phyloP scores from a whole-genome alignment of 2,329 filamentous ascomycete genomes.

The Pezicula radicicola region DNA sequence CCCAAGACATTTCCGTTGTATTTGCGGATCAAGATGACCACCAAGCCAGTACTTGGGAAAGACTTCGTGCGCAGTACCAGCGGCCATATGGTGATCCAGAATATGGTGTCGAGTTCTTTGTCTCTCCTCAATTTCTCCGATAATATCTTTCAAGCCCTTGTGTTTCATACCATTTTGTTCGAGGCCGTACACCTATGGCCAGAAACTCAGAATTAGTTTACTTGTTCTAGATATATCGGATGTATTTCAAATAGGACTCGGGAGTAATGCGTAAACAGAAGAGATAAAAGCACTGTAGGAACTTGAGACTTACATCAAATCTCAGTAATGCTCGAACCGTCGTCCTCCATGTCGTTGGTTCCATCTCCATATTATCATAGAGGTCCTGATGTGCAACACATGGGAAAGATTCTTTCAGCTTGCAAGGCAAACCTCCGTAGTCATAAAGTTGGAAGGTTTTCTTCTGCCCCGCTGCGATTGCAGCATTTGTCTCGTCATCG shows the following conservation, averaged over 20 bases:
- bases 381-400: slow-evolving; percentile 10
- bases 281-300: no score
- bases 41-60: neutral
- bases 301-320: slow-evolving; percentile 36
- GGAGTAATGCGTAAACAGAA: no score
- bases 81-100: slow-evolving; percentile 42
- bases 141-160: slow-evolving; percentile 52
- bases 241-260: no score
- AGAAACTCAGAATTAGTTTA: no score
- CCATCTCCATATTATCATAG: slow-evolving; percentile 34
- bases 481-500: slow-evolving; percentile 46
- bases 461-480: slow-evolving; percentile 37
- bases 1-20: slow-evolving; percentile 21
- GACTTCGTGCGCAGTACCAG: slow-evolving; percentile 28
- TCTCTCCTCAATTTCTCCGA: slow-evolving; percentile 49
- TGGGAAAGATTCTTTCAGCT: slow-evolving; percentile 1
- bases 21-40: neutral
- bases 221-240: no score
- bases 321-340: slow-evolving; percentile 51
- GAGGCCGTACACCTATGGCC: slow-evolving; percentile 44
- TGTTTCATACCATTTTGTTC: slow-evolving; percentile 29
- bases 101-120: slow-evolving; percentile 45
- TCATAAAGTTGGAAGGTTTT: slow-evolving; percentile 24
- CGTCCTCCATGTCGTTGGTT: slow-evolving; percentile 51
- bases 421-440: slow-evolving; percentile 23